Evolutionary conservation across 2,329 filamentous ascomycete species (phyloP).

Genomic region (Sphaerulina musiva): DNA sequence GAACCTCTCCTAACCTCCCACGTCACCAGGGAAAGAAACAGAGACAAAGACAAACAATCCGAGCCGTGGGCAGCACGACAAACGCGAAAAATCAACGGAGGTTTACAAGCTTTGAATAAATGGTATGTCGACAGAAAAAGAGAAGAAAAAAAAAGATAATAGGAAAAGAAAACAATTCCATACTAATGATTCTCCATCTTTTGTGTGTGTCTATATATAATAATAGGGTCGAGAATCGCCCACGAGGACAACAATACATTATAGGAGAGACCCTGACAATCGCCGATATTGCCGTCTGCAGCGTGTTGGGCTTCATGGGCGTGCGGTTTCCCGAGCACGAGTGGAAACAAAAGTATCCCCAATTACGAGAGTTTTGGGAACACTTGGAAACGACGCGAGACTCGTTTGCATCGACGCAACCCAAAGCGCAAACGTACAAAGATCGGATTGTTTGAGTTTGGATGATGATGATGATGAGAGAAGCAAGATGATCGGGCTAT

Average conservation of each 20-base stretch:
- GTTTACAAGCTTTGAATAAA: constrained; percentile 29
- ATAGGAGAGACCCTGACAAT: constrained; percentile 31
- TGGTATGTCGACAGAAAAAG: constrained; percentile 16
- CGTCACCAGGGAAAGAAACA: constrained; percentile 24
- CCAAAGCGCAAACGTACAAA: constrained; percentile 32
- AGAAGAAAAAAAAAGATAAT: no score
- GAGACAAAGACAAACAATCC: constrained; percentile 27
- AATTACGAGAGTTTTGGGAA: constrained; percentile 42
- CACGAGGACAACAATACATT: constrained; percentile 24
- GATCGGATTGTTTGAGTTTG: constrained; percentile 33
- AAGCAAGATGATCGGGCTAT: no score
- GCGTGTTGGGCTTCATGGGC: constrained; percentile 33
- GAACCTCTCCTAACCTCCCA: not conserved
- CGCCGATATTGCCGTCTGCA: constrained; percentile 34
- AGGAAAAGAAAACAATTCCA: constrained; percentile 5
- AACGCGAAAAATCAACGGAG: constrained; percentile 35
- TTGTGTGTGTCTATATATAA: no score
- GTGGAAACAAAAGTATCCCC: constrained; percentile 33
- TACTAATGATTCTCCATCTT: no score
- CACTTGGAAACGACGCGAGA: constrained; percentile 38
- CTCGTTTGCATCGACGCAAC: constrained; percentile 34
- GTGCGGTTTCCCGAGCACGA: constrained; percentile 31
- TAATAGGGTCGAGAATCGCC: constrained; percentile 9
- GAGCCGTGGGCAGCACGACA: constrained; percentile 34
- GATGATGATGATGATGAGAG: not conserved